phyloP scores from a whole-genome alignment of 176 grass and related monocot genomes.

The Microstegium vimineum region DNA sequence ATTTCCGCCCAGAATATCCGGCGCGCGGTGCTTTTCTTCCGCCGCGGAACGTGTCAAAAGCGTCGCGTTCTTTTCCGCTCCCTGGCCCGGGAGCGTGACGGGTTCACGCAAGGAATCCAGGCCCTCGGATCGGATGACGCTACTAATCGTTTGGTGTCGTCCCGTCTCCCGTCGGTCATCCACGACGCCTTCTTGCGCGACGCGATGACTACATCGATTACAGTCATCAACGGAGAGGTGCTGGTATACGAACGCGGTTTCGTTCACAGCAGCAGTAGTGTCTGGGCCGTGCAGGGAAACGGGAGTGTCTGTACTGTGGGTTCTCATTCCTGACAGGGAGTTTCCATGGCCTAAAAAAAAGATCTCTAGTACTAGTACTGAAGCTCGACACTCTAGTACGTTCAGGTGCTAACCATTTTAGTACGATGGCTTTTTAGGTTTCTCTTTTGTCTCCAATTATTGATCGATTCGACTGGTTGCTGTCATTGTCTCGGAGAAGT shows the following conservation, averaged over 20 bases:
- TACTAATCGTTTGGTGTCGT: no score
- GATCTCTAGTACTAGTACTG: no score
- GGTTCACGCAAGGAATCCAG: not conserved
- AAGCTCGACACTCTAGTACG: not conserved
- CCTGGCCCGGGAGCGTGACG: not conserved
- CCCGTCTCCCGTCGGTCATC: no score
- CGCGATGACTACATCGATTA: no score
- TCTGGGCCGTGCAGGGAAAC: not conserved
- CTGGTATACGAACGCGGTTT: not conserved
- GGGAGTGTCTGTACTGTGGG: no score
- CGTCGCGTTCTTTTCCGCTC: not conserved
- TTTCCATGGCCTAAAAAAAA: not conserved
- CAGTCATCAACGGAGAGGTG: no score
- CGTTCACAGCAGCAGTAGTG: no score
- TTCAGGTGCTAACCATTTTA: not conserved
- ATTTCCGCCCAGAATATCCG: not conserved
- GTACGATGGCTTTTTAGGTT: not conserved
- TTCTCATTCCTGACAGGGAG: not conserved
- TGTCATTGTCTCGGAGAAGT: not conserved
- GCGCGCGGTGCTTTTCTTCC: not conserved
- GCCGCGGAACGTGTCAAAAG: not conserved
- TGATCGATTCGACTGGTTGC: not conserved
- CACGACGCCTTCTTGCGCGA: no score
- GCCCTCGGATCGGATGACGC: not conserved
- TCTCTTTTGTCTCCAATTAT: not conserved